A percentile compares a stretch with the other conserved stretches of the same genome.
Conservation (phyloP, 805 yeast genomes). For the Teunomyces barrocoloradensis region DNA sequence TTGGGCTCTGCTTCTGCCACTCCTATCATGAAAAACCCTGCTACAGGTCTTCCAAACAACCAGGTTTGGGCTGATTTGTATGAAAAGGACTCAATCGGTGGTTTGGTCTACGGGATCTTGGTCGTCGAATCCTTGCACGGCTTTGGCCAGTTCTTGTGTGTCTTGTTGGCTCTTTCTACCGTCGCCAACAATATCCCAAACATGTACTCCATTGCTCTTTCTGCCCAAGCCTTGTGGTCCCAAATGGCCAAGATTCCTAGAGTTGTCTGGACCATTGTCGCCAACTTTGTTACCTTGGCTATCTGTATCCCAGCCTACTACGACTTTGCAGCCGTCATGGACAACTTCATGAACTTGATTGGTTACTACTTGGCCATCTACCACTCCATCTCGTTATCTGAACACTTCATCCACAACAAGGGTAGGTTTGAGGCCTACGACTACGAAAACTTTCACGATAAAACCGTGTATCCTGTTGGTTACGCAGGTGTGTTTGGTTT, state of each 20-base stretch:
- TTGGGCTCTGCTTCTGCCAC: constrained; percentile 86
- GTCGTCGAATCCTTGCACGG: constrained; percentile 81
- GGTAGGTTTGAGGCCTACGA: constrained; percentile 61
- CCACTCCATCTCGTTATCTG: constrained; percentile 70
- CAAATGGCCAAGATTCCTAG: constrained; percentile 75
- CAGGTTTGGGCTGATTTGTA: constrained; percentile 50
- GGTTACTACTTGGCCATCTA: constrained; percentile 90
- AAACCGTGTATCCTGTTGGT: constrained; percentile 66
- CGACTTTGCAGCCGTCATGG: constrained; percentile 68
- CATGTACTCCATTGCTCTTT: constrained; percentile 85
- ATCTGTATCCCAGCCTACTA: constrained; percentile 88
- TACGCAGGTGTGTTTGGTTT: constrained; percentile 75
- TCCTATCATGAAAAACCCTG: constrained; percentile 48
- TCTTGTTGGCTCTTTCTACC: constrained; percentile 78
- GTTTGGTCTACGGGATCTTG: constrained; percentile 74
- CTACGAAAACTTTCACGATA: constrained; percentile 58
- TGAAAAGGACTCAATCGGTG: constrained; percentile 64
- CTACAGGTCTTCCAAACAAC: constrained; percentile 53
- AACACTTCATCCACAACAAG: constrained; percentile 76
- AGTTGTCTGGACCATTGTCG: constrained; percentile 74
- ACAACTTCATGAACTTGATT: constrained; percentile 85
- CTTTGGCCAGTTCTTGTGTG: constrained; percentile 88
- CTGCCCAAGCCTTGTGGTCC: constrained; percentile 83
- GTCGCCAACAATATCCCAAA: constrained; percentile 92
- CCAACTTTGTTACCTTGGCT: constrained; percentile 75